Conservation (phyloP, 805 yeast species). For the Alloascoidea africana region DNA sequence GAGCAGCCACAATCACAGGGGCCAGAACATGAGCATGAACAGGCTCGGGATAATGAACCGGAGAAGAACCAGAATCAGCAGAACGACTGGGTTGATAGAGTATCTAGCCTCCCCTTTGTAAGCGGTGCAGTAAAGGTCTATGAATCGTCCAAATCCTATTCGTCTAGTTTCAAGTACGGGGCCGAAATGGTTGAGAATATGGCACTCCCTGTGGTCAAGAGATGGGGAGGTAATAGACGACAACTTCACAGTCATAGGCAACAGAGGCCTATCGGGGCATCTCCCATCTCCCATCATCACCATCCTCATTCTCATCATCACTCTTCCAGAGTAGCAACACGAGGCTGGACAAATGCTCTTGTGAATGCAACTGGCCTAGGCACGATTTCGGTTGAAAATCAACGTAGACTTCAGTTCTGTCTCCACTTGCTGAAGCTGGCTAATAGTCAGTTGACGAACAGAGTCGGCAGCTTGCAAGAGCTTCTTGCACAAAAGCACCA, state of each 20-base stretch:
- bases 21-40: too few relatives aligned
- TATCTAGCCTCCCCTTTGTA: conserved; percentile 13
- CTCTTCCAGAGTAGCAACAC: conserved; percentile 6
- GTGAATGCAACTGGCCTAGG: conserved; percentile 15
- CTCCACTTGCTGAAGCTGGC: conserved; percentile 71
- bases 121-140: conserved; percentile 16
- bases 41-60: too few relatives aligned
- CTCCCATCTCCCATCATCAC: conserved; percentile 5
- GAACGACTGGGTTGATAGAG: conserved; percentile 7
- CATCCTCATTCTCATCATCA: conserved; percentile 3
- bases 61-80: too few relatives aligned
- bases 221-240: conserved; percentile 12
- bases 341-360: conserved; percentile 7
- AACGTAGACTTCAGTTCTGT: conserved; percentile 63
- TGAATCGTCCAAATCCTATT: conserved; percentile 22
- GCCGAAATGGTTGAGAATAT: conserved; percentile 45
- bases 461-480: conserved; percentile 50
- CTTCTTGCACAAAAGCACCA: conserved; percentile 31
- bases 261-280: conserved; percentile 6
- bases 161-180: conserved; percentile 37
- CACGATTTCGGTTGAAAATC: conserved; percentile 50
- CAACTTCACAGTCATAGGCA: conserved; percentile 4
- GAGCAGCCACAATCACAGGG: too few relatives aligned
- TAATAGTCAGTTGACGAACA: conserved; percentile 54
- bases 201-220: conserved; percentile 34